Base-by-base conservation (phyloP, 352 stramenopile genomes). In the Globisporangium echinulatum region DNA sequence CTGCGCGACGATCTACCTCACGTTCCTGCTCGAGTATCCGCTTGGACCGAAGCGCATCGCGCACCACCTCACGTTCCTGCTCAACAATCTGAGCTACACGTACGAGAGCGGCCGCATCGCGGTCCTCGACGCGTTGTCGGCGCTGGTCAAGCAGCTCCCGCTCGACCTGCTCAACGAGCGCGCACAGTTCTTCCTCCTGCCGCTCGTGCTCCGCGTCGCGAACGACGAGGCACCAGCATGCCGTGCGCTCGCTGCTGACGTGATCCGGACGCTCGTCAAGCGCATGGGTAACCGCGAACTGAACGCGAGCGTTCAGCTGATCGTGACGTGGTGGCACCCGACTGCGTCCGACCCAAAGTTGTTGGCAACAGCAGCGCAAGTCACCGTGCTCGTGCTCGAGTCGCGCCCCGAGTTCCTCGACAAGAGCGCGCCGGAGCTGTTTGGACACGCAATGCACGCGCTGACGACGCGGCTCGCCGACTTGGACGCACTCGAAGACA, bases 51-150 rank as follows among this genome's bases (percentile, higher is more conserved):
- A 97, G 76, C 75, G 93, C n/a, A 68, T 98, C 39, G 88, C 95
- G 62, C 85, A 92, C 59, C 93, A 98, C 61, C 67, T 99, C 52
- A 95, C 96, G 64, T 97, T 98, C 63, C 67, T 98, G 52, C 64
- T 99, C 10, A 86, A 97, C 42, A 99, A 99, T 68, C 75, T 98
- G 14, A 94, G 88, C 61, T 99, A 98, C 68, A 87, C 95, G 63
- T 96, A 98, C 70, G 88, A 98, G 63, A 97, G 94, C 55, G 96
- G 96, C 8, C 86, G 96, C 48, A 67, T 91, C 52, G 91, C 93
- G 5, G 94, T 96, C 55, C 85, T 99, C 42, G 75, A 96, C 17
- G 79, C 97, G 17, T 63, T 98, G 14, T 73, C 68, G n/a, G 77
- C 79, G 9, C 62, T 98, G 19, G 72, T 98, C 52, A 86, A 90